These are phyloP conservation scores for Blastomyces percursus DNA, from an alignment of 2,329 filamentous ascomycete genomes.

Conservation along the genomic window DNA sequence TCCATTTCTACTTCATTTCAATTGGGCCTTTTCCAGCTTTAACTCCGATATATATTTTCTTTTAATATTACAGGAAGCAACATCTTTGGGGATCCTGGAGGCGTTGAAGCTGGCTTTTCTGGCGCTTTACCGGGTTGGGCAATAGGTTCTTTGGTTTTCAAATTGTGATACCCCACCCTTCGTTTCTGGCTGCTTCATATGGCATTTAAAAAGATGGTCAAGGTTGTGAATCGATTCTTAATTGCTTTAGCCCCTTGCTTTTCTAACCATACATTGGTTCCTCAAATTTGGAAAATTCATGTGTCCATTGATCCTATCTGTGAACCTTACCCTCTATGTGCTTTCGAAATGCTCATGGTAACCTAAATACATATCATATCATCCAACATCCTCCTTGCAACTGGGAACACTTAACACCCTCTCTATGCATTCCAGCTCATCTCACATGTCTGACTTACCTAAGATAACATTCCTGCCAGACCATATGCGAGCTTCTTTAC, in stretches of 20 bases:
- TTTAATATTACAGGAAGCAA: neutral
- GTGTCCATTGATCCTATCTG: neutral
- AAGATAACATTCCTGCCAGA: too few species aligned
- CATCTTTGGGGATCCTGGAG: neutral
- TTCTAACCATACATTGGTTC: neutral
- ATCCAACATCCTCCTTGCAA: neutral
- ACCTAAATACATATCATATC: neutral
- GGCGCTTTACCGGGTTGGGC: neutral
- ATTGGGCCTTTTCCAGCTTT: neutral
- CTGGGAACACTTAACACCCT: neutral
- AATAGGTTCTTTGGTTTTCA: neutral
- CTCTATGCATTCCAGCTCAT: neutral
- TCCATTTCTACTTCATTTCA: neutral
- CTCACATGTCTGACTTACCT: too few species aligned
- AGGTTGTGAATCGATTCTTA: neutral
- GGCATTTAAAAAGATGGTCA: neutral
- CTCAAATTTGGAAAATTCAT: neutral
- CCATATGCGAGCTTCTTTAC: too few species aligned
- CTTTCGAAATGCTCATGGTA: neutral
- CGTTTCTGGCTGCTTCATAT: neutral
- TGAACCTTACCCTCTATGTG: neutral
- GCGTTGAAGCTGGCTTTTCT: neutral
- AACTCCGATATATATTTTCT: neutral
- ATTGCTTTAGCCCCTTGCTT: neutral
- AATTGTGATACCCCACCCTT: neutral